A percentile compares a stretch with the other conserved stretches of the same genome.
Evolutionary conservation across 208 protist genomes (phyloP).

Genomic region (Leishmania amazonensis): DNA sequence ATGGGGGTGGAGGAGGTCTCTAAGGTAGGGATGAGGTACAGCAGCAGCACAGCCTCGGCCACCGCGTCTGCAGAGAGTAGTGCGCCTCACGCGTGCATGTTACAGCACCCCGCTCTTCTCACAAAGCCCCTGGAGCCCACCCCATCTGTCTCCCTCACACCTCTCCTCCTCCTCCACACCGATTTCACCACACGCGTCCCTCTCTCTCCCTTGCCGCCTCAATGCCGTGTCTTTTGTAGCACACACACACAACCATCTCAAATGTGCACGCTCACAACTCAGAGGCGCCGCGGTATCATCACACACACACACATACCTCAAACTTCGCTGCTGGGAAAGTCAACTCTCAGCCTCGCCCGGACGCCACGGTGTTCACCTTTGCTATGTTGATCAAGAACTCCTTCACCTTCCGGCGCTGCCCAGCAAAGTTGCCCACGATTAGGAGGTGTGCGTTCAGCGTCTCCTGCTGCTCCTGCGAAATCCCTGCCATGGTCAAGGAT

Average conservation of each 20-base stretch:
- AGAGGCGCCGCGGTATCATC: not conserved
- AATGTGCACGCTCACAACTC: not conserved
- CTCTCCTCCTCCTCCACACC: not conserved
- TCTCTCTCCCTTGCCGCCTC: not conserved
- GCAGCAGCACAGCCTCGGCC: not conserved
- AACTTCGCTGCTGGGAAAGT: not conserved
- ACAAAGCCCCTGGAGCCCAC: not conserved
- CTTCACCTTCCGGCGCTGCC: constrained; percentile 56
- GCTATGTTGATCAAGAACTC: constrained; percentile 50
- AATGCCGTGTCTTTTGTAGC: not conserved
- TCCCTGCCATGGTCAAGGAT: constrained; percentile 35
- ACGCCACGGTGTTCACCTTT: not conserved
- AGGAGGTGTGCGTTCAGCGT: constrained; percentile 62
- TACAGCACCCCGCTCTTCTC: not conserved
- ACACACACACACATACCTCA: not conserved
- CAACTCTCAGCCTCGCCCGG: not conserved
- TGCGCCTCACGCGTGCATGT: not conserved
- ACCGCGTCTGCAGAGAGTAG: not conserved
- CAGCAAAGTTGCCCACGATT: constrained; percentile 32
- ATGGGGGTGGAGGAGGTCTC: not conserved
- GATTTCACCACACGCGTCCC: no score
- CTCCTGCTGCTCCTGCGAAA: constrained; percentile 36
- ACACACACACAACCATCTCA: not conserved
- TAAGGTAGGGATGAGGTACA: not conserved
- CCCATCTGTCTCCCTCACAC: no score